Conservation (phyloP, 495 filamentous ascomycete genomes). For the Gamarada debralockiae region DNA sequence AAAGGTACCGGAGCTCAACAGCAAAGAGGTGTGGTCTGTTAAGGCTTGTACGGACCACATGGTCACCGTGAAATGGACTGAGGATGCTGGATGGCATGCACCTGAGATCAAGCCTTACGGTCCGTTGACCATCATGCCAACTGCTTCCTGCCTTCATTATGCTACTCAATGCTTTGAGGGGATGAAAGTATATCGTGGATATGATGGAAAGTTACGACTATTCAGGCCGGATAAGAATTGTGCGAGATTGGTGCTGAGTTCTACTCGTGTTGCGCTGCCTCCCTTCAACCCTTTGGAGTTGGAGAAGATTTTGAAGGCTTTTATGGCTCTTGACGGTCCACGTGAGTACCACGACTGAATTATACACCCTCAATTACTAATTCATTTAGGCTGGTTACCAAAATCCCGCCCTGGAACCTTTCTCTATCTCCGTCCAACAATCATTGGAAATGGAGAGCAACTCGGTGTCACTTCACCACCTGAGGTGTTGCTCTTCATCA, state of each 20-base stretch:
- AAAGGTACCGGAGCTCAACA: slow-evolving; percentile 54
- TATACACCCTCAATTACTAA: background rate
- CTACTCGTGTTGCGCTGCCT: slow-evolving; percentile 72
- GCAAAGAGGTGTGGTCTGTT: slow-evolving; percentile 10
- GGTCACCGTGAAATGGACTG: slow-evolving; percentile 72
- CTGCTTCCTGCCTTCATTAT: slow-evolving; percentile 79
- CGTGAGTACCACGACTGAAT: slow-evolving; percentile 13
- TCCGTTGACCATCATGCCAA: slow-evolving; percentile 76
- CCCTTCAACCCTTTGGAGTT: slow-evolving; percentile 66
- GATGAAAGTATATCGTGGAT: slow-evolving; percentile 83
- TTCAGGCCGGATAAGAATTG: slow-evolving; percentile 82
- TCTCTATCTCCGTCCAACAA: slow-evolving; percentile 80
- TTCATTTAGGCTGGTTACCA: slow-evolving; percentile 62
- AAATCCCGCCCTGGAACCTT: slow-evolving; percentile 59
- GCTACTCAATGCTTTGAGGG: slow-evolving; percentile 92
- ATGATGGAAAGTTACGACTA: slow-evolving; percentile 75
- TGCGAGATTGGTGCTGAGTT: slow-evolving; percentile 64
- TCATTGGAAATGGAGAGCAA: slow-evolving; percentile 76
- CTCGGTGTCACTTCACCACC: slow-evolving; percentile 78
- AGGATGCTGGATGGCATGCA: slow-evolving; percentile 63
- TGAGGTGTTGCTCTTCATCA: slow-evolving; percentile 79
- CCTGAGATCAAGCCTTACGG: slow-evolving; percentile 77
- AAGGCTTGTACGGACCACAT: slow-evolving; percentile 58
- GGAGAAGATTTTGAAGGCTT: slow-evolving; percentile 65
- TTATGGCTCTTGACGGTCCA: slow-evolving; percentile 65